These are phyloP conservation scores for Hericium erinaceus DNA, from an alignment of 768 basidiomycete species.

Conservation along the genomic window DNA sequence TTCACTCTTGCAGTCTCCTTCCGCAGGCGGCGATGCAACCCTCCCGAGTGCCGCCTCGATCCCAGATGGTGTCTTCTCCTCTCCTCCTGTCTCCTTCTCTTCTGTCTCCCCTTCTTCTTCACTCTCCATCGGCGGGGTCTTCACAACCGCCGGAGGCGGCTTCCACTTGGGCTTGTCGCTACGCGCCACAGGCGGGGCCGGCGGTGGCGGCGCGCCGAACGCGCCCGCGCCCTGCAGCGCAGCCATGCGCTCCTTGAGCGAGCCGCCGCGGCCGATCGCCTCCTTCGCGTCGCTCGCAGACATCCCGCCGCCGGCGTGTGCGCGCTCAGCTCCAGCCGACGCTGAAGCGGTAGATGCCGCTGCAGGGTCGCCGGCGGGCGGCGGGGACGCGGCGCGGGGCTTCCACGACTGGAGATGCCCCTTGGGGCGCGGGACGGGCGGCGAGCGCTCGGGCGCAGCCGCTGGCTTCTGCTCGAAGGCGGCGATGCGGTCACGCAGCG, in stretches of 20 bases:
- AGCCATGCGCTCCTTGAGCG: conserved; percentile 92
- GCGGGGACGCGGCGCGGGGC: conserved; percentile 45
- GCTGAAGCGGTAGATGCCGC: conserved; percentile 15
- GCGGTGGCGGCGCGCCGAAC: conserved; percentile 45
- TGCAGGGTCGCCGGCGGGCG: conserved; percentile 17
- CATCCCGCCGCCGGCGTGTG: conserved; percentile 38
- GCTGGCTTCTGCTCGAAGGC: conserved; percentile 69
- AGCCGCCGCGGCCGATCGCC: conserved; percentile 71
- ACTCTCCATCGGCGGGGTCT: conserved; percentile 34
- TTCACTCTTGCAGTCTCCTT: neutral
- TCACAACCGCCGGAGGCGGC: conserved; percentile 47
- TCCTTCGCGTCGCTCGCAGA: conserved; percentile 83
- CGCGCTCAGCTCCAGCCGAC: neutral
- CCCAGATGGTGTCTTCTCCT: neutral
- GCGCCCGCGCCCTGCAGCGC: conserved; percentile 79
- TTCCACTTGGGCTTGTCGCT: conserved; percentile 81
- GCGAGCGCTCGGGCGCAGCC: conserved; percentile 27
- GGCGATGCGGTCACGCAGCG: conserved; percentile 81
- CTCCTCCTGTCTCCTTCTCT: conserved; percentile 9
- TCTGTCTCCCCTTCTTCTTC: conserved; percentile 23
- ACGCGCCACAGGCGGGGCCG: conserved; percentile 50
- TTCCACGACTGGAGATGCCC: conserved; percentile 58
- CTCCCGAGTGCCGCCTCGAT: neutral
- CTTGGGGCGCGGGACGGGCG: conserved; percentile 46
- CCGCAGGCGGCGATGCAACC: neutral